Conservation (phyloP, 2,329 filamentous ascomycete genomes). For the Alternaria burnsii region DNA sequence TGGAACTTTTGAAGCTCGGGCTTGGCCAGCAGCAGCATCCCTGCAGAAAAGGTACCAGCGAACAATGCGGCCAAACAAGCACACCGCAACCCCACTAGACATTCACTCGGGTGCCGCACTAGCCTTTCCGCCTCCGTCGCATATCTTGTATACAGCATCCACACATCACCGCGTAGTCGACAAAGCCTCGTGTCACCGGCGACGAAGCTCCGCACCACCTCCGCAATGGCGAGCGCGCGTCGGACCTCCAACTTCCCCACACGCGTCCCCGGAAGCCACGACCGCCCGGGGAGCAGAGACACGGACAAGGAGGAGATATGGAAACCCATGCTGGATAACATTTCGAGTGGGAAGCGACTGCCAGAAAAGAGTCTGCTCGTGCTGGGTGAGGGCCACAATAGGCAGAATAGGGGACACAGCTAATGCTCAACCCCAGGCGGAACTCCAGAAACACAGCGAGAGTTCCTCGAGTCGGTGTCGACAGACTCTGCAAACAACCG, state of each 20-base stretch:
- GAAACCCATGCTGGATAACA: constrained; percentile 90
- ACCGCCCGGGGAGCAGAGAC: constrained; percentile 64
- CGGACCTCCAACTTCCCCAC: constrained; percentile 44
- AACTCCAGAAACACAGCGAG: constrained; percentile 81
- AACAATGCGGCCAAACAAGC: constrained; percentile 30
- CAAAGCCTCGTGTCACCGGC: constrained; percentile 6
- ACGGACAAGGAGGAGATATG: constrained; percentile 84
- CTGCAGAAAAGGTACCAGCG: constrained; percentile 41
- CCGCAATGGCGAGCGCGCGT: constrained; percentile 48
- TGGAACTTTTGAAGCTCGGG: constrained; percentile 37
- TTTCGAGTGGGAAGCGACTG: constrained; percentile 87
- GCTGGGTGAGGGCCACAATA: constrained; percentile 66
- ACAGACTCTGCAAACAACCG: constrained; percentile 50
- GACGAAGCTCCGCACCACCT: constrained; percentile 32
- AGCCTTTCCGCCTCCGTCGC: constrained; percentile 10
- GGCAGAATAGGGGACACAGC: constrained; percentile 23
- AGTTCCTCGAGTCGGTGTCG: constrained; percentile 71
- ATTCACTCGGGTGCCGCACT: constrained; percentile 23
- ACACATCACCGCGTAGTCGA: neutral
- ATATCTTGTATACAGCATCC: neutral
- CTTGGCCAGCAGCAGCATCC: constrained; percentile 41
- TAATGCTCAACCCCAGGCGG: constrained; percentile 66
- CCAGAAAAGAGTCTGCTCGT: constrained; percentile 92
- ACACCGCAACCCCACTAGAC: constrained; percentile 32
- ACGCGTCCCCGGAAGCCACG: constrained; percentile 30